phyloP scores from a whole-genome alignment of 768 basidiomycete species.

The Phallus indusiatus region DNA sequence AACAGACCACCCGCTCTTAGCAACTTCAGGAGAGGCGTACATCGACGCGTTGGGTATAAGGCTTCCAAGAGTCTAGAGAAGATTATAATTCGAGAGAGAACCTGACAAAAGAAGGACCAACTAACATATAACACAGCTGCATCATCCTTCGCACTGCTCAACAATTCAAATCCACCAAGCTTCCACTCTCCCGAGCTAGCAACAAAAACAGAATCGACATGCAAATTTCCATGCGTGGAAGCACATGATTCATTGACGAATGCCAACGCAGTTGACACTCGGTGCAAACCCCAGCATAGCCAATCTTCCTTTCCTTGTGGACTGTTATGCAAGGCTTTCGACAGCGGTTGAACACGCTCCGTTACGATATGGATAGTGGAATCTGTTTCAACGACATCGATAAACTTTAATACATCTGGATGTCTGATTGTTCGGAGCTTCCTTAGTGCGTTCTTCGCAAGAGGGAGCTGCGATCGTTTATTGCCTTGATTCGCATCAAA shows the following conservation, averaged over 20 bases:
- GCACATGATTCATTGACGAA: constrained; percentile 81
- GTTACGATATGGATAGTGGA: constrained; percentile 86
- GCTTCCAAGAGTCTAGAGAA: constrained; percentile 54
- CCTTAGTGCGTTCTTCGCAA: constrained; percentile 84
- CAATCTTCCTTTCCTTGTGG: constrained; percentile 74
- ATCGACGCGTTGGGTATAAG: constrained; percentile 49
- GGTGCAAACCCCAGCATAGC: constrained; percentile 89
- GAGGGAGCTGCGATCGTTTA: constrained; percentile 50
- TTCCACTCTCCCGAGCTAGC: constrained; percentile 96
- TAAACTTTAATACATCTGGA: constrained; percentile 92
- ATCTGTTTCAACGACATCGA: constrained; percentile 90
- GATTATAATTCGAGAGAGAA: constrained; percentile 5
- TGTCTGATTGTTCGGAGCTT: constrained; percentile 89
- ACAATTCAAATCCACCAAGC: constrained; percentile 85
- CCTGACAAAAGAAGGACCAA: constrained; percentile 16
- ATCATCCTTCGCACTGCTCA: constrained; percentile 78
- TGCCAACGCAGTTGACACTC: constrained; percentile 78
- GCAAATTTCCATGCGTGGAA: constrained; percentile 77
- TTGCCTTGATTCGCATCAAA: constrained; percentile 65
- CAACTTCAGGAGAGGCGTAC: constrained; percentile 78
- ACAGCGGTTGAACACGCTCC: constrained; percentile 78
- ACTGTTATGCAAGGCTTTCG: constrained; percentile 44
- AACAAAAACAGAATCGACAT: constrained; percentile 73
- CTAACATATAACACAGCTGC: constrained; percentile 73
- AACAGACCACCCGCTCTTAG: constrained; percentile 73